Percentiles rank a stretch among this genome's conserved stretches.
phyloP scores from a whole-genome alignment of 371 early-diverging fungal genomes.

The Rhizopus microsporus region DNA sequence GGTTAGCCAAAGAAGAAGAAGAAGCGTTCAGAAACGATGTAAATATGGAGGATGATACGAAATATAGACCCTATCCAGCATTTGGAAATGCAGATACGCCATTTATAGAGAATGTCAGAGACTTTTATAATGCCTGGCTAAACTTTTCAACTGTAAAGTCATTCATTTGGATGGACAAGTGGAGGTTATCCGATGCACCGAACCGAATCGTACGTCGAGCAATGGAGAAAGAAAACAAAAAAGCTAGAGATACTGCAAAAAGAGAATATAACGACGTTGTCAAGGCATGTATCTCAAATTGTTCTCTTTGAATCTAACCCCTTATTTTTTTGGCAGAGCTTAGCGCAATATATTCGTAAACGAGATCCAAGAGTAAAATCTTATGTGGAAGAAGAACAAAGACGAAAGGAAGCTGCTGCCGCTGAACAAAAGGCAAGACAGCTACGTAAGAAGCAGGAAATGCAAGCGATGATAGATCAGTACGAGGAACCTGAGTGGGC shows the following conservation, averaged over 20 bases:
- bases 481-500: conserved; percentile 70
- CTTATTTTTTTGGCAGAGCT: conserved; percentile 28
- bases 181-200: conserved; percentile 78
- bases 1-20: conserved; percentile 79
- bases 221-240: conserved; percentile 94
- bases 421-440: conserved; percentile 55
- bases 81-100: conserved; percentile 64
- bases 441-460: conserved; percentile 56
- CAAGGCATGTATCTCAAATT: conserved; percentile 39
- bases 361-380: conserved; percentile 78
- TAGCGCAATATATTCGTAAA: conserved; percentile 65
- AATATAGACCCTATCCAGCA: conserved; percentile 40
- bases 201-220: conserved; percentile 78
- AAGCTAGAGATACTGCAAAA: conserved; percentile 78
- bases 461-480: conserved; percentile 48
- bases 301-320: neutral
- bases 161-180: conserved; percentile 92
- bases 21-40: conserved; percentile 56
- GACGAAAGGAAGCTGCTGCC: conserved; percentile 52
- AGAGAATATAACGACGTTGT: conserved; percentile 88
- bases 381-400: conserved; percentile 52
- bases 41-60: conserved; percentile 32
- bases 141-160: conserved; percentile 78
- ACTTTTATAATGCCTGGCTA: conserved; percentile 80
- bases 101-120: conserved; percentile 52